A percentile compares a stretch with the other conserved stretches of the same genome.
Conservation (phyloP, 495 filamentous ascomycete genomes). For the Friedmanniomyces endolithicus region DNA sequence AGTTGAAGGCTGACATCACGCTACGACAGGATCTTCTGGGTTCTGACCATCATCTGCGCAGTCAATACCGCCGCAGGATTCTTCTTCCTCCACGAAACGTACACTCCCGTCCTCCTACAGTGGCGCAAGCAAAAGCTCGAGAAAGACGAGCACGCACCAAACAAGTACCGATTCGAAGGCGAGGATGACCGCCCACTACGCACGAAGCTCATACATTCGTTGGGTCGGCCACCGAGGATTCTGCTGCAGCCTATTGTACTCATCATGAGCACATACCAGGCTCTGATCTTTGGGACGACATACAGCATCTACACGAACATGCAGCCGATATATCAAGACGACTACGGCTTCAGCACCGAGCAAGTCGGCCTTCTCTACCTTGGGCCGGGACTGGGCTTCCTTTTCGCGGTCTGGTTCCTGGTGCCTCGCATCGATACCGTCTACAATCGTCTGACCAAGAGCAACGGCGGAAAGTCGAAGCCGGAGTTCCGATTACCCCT, state of each 20-base stretch:
- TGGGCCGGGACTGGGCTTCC: slow-evolving; percentile 25
- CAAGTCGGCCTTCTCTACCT: slow-evolving; percentile 24
- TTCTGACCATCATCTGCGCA: slow-evolving; percentile 23
- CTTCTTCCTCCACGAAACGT: slow-evolving; percentile 23
- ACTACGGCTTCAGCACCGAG: slow-evolving; percentile 23
- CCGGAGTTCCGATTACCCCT: slow-evolving; percentile 25
- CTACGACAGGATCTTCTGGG: slow-evolving; percentile 21
- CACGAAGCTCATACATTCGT: slow-evolving; percentile 9
- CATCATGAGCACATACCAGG: slow-evolving; percentile 22
- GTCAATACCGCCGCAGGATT: slow-evolving; percentile 22
- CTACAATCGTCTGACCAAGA: slow-evolving; percentile 25
- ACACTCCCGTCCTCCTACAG: slow-evolving; percentile 20
- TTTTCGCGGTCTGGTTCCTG: slow-evolving; percentile 31
- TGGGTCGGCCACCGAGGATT: slow-evolving; percentile 17
- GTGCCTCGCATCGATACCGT: slow-evolving; percentile 33
- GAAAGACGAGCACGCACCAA: slow-evolving; percentile 5
- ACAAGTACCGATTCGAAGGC: slow-evolving; percentile 15
- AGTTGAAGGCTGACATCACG: too few species aligned
- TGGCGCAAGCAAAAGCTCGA: slow-evolving; percentile 17
- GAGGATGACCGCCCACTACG: slow-evolving; percentile 18
- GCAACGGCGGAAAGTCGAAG: slow-evolving; percentile 30
- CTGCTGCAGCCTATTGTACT: slow-evolving; percentile 24
- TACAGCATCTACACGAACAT: slow-evolving; percentile 25
- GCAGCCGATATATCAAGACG: slow-evolving; percentile 20
- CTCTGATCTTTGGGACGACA: slow-evolving; percentile 23